Percentiles rank a stretch among this genome's conserved stretches.
phyloP scores from a whole-genome alignment of 2,329 filamentous ascomycete genomes.

The Claviceps humidiphila region DNA sequence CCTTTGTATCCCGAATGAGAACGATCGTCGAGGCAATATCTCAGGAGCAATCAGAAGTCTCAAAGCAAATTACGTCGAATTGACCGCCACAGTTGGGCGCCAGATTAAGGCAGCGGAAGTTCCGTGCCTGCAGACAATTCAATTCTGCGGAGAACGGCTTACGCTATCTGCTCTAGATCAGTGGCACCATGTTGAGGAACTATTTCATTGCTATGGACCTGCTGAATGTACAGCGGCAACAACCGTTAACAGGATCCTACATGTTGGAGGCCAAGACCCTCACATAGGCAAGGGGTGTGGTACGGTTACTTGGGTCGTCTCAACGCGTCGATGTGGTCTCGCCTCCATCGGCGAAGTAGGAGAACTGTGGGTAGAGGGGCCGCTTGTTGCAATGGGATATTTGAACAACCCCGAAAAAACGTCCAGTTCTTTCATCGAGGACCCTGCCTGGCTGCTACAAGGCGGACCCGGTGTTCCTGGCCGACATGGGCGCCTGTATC shows the following conservation, averaged over 20 bases:
- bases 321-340: not conserved
- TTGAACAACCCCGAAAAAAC: not conserved
- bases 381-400: not conserved
- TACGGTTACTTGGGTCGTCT: not conserved
- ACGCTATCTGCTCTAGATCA: too few relatives aligned
- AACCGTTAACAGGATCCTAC: conserved; percentile 3
- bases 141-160: too few relatives aligned
- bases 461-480: conserved; percentile 1
- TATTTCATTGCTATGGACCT: not conserved
- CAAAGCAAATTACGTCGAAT: too few relatives aligned
- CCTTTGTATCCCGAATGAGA: too few relatives aligned
- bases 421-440: not conserved
- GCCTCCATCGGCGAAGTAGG: not conserved
- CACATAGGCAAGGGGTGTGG: not conserved
- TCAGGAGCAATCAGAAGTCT: too few relatives aligned
- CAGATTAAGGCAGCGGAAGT: too few relatives aligned
- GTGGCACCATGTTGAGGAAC: too few relatives aligned
- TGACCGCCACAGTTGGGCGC: too few relatives aligned
- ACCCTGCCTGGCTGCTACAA: not conserved
- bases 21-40: too few relatives aligned
- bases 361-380: conserved; percentile 2
- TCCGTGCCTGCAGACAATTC: too few relatives aligned
- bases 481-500: conserved; percentile 6
- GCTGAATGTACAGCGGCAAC: too few relatives aligned
- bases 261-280: too few relatives aligned